These are phyloP conservation scores for Boletus semigastroideus DNA, from an alignment of 1,284 basidiomycete species.

Conservation along the genomic window DNA sequence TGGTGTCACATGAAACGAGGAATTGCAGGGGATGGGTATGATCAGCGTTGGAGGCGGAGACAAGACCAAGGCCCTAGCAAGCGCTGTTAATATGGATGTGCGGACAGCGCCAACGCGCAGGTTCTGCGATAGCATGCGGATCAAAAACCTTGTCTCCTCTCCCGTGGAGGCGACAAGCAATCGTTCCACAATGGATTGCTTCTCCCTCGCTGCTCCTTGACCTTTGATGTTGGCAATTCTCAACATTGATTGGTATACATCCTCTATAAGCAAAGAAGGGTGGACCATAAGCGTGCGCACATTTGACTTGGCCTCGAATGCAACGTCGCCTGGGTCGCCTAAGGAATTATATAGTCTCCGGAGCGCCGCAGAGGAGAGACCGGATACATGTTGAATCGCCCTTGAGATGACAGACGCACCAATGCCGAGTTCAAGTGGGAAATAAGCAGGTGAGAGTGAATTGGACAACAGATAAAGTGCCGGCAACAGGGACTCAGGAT, in stretches of 20 bases:
- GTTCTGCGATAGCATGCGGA: conserved; percentile 80
- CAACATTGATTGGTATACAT: conserved; percentile 66
- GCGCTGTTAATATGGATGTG: conserved; percentile 77
- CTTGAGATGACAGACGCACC: conserved; percentile 77
- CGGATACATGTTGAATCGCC: conserved; percentile 82
- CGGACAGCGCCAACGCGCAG: conserved; percentile 87
- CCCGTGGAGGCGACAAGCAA: conserved; percentile 83
- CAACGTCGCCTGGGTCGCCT: conserved; percentile 84
- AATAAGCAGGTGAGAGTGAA: conserved; percentile 78
- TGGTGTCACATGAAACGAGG: conserved; percentile 38
- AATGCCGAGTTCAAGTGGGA: conserved; percentile 73
- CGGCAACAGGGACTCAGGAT: conserved; percentile 71
- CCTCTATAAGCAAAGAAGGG: conserved; percentile 61
- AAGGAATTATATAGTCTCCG: conserved; percentile 62
- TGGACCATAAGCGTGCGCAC: conserved; percentile 77
- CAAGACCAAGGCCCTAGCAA: conserved; percentile 81
- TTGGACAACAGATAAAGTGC: conserved; percentile 92
- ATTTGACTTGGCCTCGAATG: conserved; percentile 79
- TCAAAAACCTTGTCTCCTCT: conserved; percentile 85
- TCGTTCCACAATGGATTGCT: conserved; percentile 79
- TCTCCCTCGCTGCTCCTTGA: conserved; percentile 70
- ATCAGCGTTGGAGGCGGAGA: conserved; percentile 40
- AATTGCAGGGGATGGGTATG: conserved; percentile 24
- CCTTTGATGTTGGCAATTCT: conserved; percentile 71
- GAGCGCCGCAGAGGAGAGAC: conserved; percentile 66